phyloP scores from a whole-genome alignment of 1,284 basidiomycete genomes.

The Tylopilus orsonianus region DNA sequence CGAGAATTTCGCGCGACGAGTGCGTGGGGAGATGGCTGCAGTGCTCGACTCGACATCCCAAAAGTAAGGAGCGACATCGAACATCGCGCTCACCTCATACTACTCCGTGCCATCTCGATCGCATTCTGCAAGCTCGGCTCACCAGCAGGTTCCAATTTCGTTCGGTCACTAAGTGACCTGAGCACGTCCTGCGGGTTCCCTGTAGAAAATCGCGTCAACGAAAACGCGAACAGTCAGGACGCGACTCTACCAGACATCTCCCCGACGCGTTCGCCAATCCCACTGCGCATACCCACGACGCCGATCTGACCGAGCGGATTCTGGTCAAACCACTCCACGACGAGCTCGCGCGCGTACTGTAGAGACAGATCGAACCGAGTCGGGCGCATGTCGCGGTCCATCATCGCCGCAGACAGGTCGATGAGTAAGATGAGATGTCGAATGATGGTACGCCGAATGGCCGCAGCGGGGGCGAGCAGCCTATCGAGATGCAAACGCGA shows the following conservation, averaged over 20 bases:
- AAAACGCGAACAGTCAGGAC: not conserved
- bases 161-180: slow-evolving; percentile 81
- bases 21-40: slow-evolving; percentile 89
- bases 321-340: slow-evolving; percentile 98
- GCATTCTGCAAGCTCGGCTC: slow-evolving; percentile 97
- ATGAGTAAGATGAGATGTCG: slow-evolving; percentile 90
- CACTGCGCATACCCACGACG: slow-evolving; percentile 87
- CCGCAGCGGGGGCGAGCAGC: slow-evolving; percentile 76
- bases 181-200: slow-evolving; percentile 95
- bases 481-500: slow-evolving; percentile 35
- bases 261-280: slow-evolving; percentile 82
- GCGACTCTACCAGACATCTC: slow-evolving; percentile 79
- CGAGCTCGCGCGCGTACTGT: slow-evolving; percentile 87
- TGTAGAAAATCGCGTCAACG: slow-evolving; percentile 32
- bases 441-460: slow-evolving; percentile 94
- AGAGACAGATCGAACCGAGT: slow-evolving; percentile 89
- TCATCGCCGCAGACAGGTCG: slow-evolving; percentile 90
- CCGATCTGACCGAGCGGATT: slow-evolving; percentile 98
- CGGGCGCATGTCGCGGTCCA: slow-evolving; percentile 93
- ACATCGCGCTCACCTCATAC: slow-evolving; percentile 65
- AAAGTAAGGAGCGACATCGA: slow-evolving; percentile 18
- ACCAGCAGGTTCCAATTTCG: slow-evolving; percentile 85
- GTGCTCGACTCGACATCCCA: slow-evolving; percentile 11
- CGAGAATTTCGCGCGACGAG: slow-evolving; percentile 91
- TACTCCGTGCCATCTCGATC: slow-evolving; percentile 90